Evolutionary conservation across 2,329 filamentous ascomycete genomes (phyloP), one percentile per base, ranked within the genome.

Genomic region (Sporothrix curviconia): DNA sequence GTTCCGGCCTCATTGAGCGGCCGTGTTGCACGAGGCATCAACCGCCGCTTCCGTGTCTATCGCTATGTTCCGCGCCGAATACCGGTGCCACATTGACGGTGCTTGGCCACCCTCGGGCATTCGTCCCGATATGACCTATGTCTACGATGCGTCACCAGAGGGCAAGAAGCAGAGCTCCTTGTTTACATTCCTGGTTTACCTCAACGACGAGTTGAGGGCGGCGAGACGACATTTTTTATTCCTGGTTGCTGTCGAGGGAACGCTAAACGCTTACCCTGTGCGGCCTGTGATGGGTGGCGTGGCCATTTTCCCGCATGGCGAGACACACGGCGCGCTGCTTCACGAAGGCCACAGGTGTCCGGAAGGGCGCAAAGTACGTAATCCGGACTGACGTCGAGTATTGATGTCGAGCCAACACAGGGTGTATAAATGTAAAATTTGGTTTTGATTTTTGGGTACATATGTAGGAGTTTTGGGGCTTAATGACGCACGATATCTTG

Each of bases 71-170:
- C 85, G 85, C 1, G 86, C 86, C 0, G 86, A 89, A 66, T 89
- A 89, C 64, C 74, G 86, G 7, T 83, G 80, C 59, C 86, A 89
- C 62, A 87, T 89, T 59, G 76, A 89, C 63, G 86, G 86, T 7
- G 86, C 85, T 0, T 89, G 86, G 86, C 86, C 86, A 12, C 85
- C 86, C 0, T 88, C 85, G 0, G 83, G 83, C 2, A 83, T 88
- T 44, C 69, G 78, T 1, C 70, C 80, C 0, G 74, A 78, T 53
- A 77, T 80, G 61, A 77, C 72, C 1, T 89, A 89, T 57, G 75
- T 85, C 3, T 89, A 88, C 68, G 86, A 89, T 62, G 71, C 78
- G 1, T 88, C 85, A 1, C 84, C 85, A 0, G 60, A 74, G 1
- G 74, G 72, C 0, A 78, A 78, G 30, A 82, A 78, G 63, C 85